Evolutionary conservation across 441 rosid genomes (phyloP).

Genomic region (Flueggea neowawraea): DNA sequence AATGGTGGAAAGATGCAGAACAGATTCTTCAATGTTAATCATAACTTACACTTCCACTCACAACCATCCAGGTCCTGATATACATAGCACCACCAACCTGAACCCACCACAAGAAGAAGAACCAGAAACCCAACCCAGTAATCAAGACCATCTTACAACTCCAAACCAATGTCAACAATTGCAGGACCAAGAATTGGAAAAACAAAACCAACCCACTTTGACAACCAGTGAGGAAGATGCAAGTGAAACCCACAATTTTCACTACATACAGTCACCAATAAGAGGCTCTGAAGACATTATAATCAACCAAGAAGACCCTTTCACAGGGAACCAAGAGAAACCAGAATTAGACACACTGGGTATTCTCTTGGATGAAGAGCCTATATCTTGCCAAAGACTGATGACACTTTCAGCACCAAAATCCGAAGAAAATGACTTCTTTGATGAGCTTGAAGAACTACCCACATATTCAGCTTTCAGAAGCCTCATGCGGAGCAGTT

Average conservation of each 20-base stretch:
- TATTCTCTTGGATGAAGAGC: slow-evolving; percentile 45
- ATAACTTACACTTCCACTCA: slow-evolving; percentile 62
- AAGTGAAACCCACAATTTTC: slow-evolving; percentile 31
- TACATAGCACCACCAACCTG: slow-evolving; percentile 11
- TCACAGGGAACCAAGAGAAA: slow-evolving; percentile 19
- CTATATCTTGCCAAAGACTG: slow-evolving; percentile 27
- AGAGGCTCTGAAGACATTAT: slow-evolving; percentile 29
- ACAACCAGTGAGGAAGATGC: slow-evolving; percentile 20
- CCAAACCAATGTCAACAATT: slow-evolving; percentile 8
- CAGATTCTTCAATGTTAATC: slow-evolving; percentile 62
- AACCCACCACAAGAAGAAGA: slow-evolving; percentile 15
- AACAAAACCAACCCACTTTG: slow-evolving; percentile 8
- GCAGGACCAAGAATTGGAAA: slow-evolving; percentile 14
- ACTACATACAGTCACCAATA: slow-evolving; percentile 42
- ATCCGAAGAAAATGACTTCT: slow-evolving; percentile 61
- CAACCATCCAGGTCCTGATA: slow-evolving; percentile 57
- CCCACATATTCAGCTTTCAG: slow-evolving; percentile 46
- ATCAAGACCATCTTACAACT: no score
- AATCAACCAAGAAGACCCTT: slow-evolving; percentile 36
- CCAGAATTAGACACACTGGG: slow-evolving; percentile 16
- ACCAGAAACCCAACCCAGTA: slow-evolving; percentile 1
- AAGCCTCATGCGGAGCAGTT: slow-evolving; percentile 45
- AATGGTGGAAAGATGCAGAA: slow-evolving; percentile 70
- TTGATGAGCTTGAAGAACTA: slow-evolving; percentile 70
- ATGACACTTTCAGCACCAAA: slow-evolving; percentile 27